Evolutionary conservation across 441 rosid genomes (phyloP), one percentile per base, ranked within the genome.

Genomic region (Manihot esculenta): DNA sequence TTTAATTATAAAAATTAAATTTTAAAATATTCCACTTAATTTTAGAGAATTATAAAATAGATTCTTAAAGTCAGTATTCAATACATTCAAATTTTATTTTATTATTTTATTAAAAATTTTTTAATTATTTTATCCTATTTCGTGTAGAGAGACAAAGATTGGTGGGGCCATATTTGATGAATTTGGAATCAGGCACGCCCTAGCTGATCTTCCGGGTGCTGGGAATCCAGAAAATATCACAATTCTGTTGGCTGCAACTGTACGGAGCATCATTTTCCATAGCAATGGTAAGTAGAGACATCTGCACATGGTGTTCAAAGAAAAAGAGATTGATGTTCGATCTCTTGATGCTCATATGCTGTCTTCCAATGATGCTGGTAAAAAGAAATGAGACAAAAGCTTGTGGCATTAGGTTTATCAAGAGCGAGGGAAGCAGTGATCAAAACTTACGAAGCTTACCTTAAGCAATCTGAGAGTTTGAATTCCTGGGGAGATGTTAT

Each of bases 101-200:
- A n/a, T n/a, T n/a, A n/a, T n/a, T n/a, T n/a, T n/a, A n/a, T n/a
- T n/a, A n/a, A n/a, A n/a, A n/a, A n/a, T n/a, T n/a, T n/a, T n/a
- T n/a, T n/a, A n/a, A n/a, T n/a, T n/a, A n/a, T n/a, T n/a, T n/a
- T n/a, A n/a, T n/a, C n/a, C n/a, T n/a, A n/a, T n/a, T n/a, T n/a
- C n/a, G n/a, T n/a, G n/a, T n/a, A n/a, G 84, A 71, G 98, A 94
- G 55, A 91, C 98, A 26, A 93, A 88, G 79, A 87, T 88, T 7
- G 86, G 93, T 33, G 97, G 90, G 50, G 86, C 86, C 48, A 66
- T 74, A 21, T 91, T 83, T 69, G 96, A 87, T 72, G 68, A 69
- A 33, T 74, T 62, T 73, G 97, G 94, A 30, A 84, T 69, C 57
- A 85, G 96, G 59, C 96, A 87, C 47, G 85, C 91, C 26, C 85